Percentiles rank a stretch among this genome's conserved stretches.
Conservation (phyloP, 1,139 yeast species). For the Martiniozyma asiatica region DNA sequence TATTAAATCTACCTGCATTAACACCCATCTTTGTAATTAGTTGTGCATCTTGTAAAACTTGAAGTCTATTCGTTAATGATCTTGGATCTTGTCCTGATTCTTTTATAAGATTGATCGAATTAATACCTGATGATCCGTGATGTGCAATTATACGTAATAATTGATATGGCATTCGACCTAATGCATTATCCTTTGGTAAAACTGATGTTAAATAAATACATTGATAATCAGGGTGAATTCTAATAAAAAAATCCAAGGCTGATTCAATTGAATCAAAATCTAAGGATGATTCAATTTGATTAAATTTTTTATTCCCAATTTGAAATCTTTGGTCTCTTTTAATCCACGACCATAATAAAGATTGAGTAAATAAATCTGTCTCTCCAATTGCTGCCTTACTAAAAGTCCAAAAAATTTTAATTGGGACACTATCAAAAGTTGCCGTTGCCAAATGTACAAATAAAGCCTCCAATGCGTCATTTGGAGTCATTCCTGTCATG, state of each 20-base stretch:
- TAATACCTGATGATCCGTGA: conserved; percentile 42
- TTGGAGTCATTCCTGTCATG: no score
- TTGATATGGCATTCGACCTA: conserved; percentile 33
- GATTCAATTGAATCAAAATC: no score
- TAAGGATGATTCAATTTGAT: no score
- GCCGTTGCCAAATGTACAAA: no score
- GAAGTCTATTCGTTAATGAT: conserved; percentile 52
- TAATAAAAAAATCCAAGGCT: conserved; percentile 19
- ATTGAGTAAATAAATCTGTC: conserved; percentile 21
- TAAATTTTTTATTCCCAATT: no score
- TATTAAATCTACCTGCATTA: conserved; percentile 9
- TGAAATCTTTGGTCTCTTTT: conserved; percentile 10
- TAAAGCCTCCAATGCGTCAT: no score
- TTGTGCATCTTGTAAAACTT: conserved; percentile 37
- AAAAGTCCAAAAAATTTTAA: no score
- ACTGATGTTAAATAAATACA: conserved; percentile 32
- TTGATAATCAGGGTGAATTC: conserved; percentile 27
- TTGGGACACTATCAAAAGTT: conserved; percentile 9
- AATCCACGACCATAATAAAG: conserved; percentile 26
- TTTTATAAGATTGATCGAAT: conserved; percentile 42
- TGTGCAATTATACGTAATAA: conserved; percentile 38
- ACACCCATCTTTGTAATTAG: conserved; percentile 31
- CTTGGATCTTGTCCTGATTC: conserved; percentile 61
- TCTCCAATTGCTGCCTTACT: no score
- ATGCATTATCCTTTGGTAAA: conserved; percentile 26